A percentile compares a stretch with the other conserved stretches of the same genome.
Evolutionary conservation across 768 basidiomycete species (phyloP).

Genomic region (Phaeolepiota aurea): DNA sequence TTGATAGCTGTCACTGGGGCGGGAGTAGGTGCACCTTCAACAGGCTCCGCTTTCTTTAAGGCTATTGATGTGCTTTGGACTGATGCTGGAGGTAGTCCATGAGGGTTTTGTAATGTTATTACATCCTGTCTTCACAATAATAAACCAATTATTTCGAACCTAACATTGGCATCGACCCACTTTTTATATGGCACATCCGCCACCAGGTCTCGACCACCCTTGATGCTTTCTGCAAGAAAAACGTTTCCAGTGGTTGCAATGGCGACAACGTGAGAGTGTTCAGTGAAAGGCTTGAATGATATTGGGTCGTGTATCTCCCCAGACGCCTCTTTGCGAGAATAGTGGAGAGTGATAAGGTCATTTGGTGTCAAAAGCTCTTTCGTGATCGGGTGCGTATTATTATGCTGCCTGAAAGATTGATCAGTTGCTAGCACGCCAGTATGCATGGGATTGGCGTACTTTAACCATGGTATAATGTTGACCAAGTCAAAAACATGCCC

Average conservation of each 20-base stretch:
- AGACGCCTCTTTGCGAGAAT: constrained; percentile 72
- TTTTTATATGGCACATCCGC: constrained; percentile 81
- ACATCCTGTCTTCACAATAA: constrained; percentile 60
- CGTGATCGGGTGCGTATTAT: constrained; percentile 74
- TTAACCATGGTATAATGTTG: constrained; percentile 92
- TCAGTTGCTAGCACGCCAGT: constrained; percentile 4
- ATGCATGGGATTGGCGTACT: constrained; percentile 38
- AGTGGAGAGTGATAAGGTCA: constrained; percentile 74
- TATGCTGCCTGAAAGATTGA: constrained; percentile 52
- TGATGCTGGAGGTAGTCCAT: constrained; percentile 61
- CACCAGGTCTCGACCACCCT: constrained; percentile 80
- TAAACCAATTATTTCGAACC: constrained; percentile 4
- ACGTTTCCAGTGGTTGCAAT: constrained; percentile 90
- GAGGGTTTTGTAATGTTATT: constrained; percentile 90
- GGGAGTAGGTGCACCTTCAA: constrained; percentile 3
- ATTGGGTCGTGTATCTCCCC: constrained; percentile 93
- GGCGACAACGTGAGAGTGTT: constrained; percentile 92
- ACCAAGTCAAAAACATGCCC: constrained; percentile 81
- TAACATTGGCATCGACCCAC: constrained; percentile 25
- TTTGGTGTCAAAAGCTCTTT: constrained; percentile 62
- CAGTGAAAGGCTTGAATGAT: constrained; percentile 94
- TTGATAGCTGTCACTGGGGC: constrained; percentile 30
- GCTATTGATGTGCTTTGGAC: constrained; percentile 22
- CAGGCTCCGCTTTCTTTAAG: constrained; percentile 22
- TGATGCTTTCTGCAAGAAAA: constrained; percentile 85